Percentiles rank a stretch among this genome's conserved stretches.
phyloP scores from a whole-genome alignment of 495 filamentous ascomycete genomes.

The Penicillium antarcticum region DNA sequence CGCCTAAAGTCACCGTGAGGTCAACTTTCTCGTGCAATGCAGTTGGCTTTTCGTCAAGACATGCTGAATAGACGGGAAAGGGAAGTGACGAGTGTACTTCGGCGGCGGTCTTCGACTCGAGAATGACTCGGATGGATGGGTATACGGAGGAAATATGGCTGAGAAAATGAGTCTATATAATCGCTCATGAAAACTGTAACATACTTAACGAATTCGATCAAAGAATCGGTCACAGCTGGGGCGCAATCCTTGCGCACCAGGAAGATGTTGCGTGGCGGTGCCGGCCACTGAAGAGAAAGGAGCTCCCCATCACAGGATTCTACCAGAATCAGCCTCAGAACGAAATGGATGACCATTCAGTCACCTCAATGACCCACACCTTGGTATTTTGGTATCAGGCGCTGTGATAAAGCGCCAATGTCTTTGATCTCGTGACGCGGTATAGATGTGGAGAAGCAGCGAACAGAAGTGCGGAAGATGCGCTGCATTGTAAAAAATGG shows the following conservation, averaged over 20 bases:
- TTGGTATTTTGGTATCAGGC: constrained; percentile 49
- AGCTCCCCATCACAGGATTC: constrained; percentile 59
- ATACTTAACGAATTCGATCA: constrained; percentile 75
- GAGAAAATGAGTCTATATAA: not conserved
- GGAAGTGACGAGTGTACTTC: constrained; percentile 69
- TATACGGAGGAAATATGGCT: constrained; percentile 79
- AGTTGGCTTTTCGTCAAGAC: constrained; percentile 31
- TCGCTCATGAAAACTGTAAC: constrained; percentile 2
- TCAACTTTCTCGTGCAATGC: constrained; percentile 69
- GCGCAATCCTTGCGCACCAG: constrained; percentile 82
- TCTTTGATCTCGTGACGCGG: constrained; percentile 39
- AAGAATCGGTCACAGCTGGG: constrained; percentile 63
- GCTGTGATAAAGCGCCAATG: constrained; percentile 36
- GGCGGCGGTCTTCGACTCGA: constrained; percentile 72
- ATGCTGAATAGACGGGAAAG: constrained; percentile 69
- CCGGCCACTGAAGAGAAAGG: constrained; percentile 83
- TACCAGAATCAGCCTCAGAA: constrained; percentile 17
- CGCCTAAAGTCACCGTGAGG: constrained; percentile 82
- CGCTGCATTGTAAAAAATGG: constrained; percentile 12
- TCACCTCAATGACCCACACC: constrained; percentile 34
- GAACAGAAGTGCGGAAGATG: constrained; percentile 11
- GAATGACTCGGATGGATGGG: constrained; percentile 74
- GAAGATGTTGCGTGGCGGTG: constrained; percentile 84
- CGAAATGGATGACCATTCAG: not conserved
- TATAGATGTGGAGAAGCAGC: constrained; percentile 40